Evolutionary conservation across 805 yeast species (phyloP), one percentile per base, ranked within the genome.

Genomic region (Yamadazyma kitorensis): DNA sequence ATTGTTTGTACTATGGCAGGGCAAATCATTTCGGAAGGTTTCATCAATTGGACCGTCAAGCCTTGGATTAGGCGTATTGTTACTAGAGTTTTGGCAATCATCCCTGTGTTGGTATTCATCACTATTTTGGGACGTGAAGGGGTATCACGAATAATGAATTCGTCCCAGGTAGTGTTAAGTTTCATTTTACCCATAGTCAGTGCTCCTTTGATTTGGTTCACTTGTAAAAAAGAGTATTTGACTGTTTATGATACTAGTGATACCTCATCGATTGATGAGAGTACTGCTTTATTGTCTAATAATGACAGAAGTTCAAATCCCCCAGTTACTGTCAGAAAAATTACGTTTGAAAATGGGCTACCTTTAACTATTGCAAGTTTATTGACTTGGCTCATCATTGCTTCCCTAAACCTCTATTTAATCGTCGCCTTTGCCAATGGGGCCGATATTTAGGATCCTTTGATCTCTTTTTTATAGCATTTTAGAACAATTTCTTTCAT

Each of bases 1-100:
- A 67, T 68, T 24, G 73, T 68, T 9, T 68, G 73, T 45, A 68
- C 73, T 4, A 68, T 68, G 73, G 69, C 73, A 2, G 73, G 73
- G 9, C 73, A 68, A 44, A 68, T 68, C 35, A 57, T 68, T 11
- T 57, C 67, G 24, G 73, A 68, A 41, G 73, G 73, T 0, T 68
- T 68, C 43, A 64, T 68, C 30, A 64, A 65, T 41, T 68, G 73
- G 73, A 45, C 68, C 1, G 43, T 68, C 29, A 46, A 49, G 34
- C 72, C 73, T 1, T 68, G 73, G 73, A 47, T 63, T 6, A 57
- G 73, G 37, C 49, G 73, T 30, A 51, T 68, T 10, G 44, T 65
- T 12, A 68, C 73, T 4, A 51, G 73, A 39, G 51, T 59, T 1
- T 41, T 68, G 34, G 73, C 73, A 13, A 64, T 68, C 22, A 45